Base-by-base conservation (phyloP, 805 yeast genomes). In the Jamesozyma rosinii region DNA sequence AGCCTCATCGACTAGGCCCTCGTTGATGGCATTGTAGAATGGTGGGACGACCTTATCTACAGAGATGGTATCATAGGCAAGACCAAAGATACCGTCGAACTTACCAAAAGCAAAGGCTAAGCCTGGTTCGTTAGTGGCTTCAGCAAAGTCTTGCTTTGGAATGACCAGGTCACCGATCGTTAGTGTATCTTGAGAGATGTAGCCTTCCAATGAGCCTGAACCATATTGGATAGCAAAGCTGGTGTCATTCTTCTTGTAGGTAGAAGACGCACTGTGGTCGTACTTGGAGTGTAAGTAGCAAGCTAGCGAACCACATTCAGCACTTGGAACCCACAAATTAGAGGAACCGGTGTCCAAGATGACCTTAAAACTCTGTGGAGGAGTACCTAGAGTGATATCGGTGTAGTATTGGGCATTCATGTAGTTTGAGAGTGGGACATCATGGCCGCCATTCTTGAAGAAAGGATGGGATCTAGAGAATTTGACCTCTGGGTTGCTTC, bases 21-120 rank as follows among this genome's bases (percentile, higher is more conserved):
- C 75, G 49, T 78, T 67, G 47, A 89, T 74, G 46, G 98, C 97
- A 54, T 84, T 85, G 74, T 88, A 88, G 49, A 92, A 67, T 36
- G 98, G 98, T 44, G 98, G 97, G 26, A 86, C 95, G 57, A 89
- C 78, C 59, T 78, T 76, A 72, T 89, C 73, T 43, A 86, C 96
- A 14, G 97, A 77, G 54, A 92, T 88, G 42, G 95, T 73, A 68
- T 86, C 86, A 68, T 90, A 92, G 51, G 86, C 98, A 54, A 92
- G 77, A 52, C 98, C 98, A 50, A 92, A 72, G 53, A 92, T 89
- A 69, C 98, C 98, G 64, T 92, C 98, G 64, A 92, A 92, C 69
- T 92, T 90, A 66, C 96, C 98, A 67, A 92, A 92, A 41, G 98
- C 97, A 70, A 92, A 92, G 0, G 97, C 92, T 53, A 92, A 76